phyloP scores from a whole-genome alignment of 441 rosid species.

The Eruca vesicaria region DNA sequence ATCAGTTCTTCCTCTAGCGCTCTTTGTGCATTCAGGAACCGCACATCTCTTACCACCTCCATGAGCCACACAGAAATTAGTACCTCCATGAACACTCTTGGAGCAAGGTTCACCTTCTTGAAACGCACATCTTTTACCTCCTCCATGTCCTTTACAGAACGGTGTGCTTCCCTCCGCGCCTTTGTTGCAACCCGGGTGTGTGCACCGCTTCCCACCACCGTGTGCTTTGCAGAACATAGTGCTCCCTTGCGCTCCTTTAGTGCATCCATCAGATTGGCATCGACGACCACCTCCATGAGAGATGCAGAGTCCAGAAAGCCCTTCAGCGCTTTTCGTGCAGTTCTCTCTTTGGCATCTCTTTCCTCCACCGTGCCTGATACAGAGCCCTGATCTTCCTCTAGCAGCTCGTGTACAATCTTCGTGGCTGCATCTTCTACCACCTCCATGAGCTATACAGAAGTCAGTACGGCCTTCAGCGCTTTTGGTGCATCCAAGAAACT shows the following conservation, averaged over 20 bases:
- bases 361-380: constrained; percentile 97
- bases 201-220: constrained; percentile 98
- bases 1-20: constrained; percentile 97
- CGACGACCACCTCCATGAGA: constrained; percentile 99
- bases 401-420: constrained; percentile 91
- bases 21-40: constrained; percentile 82
- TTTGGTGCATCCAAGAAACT: constrained; percentile 95
- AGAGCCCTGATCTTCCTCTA: constrained; percentile 91
- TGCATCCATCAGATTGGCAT: constrained; percentile 76
- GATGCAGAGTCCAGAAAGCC: constrained; percentile 94
- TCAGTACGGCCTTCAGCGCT: constrained; percentile 99
- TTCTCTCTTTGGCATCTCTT: constrained; percentile 91
- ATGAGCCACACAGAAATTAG: constrained; percentile 95
- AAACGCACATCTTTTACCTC: constrained; percentile 92
- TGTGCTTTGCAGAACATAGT: constrained; percentile 98
- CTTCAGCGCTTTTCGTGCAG: constrained; percentile 96
- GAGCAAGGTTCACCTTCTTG: constrained; percentile 77
- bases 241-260: constrained; percentile 98
- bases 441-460: constrained; percentile 95
- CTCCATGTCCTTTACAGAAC: constrained; percentile 98
- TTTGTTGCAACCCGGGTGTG: constrained; percentile 72
- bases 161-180: constrained; percentile 99
- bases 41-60: constrained; percentile 99
- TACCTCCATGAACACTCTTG: constrained; percentile 99
- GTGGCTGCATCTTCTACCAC: constrained; percentile 86